A percentile compares a stretch with the other conserved stretches of the same genome.
These are phyloP conservation scores for Kickxella alabastrina DNA, from an alignment of 192 early-diverging fungal genomes.

Conservation along the genomic window DNA sequence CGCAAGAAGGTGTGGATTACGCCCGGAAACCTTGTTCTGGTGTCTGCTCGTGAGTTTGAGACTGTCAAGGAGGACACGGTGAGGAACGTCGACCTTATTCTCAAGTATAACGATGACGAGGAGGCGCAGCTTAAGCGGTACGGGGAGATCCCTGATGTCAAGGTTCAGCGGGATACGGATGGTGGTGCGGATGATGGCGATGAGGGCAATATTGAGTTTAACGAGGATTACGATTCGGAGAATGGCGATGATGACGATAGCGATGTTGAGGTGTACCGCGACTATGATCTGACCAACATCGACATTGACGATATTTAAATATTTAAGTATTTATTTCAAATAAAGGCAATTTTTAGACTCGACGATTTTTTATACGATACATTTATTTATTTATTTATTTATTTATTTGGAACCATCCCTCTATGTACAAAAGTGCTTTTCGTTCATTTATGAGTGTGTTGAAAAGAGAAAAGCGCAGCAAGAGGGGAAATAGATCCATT, in stretches of 20 bases:
- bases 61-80: slow-evolving; percentile 64
- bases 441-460: too few relatives aligned
- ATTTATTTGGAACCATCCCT: too few relatives aligned
- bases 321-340: slow-evolving; percentile 1
- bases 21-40: slow-evolving; percentile 84
- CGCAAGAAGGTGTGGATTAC: slow-evolving; percentile 97
- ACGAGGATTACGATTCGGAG: slow-evolving; percentile 55
- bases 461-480: too few relatives aligned
- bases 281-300: too few relatives aligned
- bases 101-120: slow-evolving; percentile 96
- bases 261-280: slow-evolving; percentile 66
- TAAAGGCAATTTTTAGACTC: too few relatives aligned
- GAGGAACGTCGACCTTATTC: slow-evolving; percentile 74
- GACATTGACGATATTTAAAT: slow-evolving; percentile 80
- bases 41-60: slow-evolving; percentile 89
- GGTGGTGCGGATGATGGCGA: slow-evolving; percentile 65
- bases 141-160: slow-evolving; percentile 86
- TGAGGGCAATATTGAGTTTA: slow-evolving; percentile 52
- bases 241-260: slow-evolving; percentile 59
- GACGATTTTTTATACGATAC: too few relatives aligned
- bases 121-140: slow-evolving; percentile 87
- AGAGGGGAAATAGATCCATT: too few relatives aligned
- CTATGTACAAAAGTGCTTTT: too few relatives aligned
- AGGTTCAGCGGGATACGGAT: slow-evolving; percentile 45
- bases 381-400: too few relatives aligned